phyloP scores from a whole-genome alignment of 1,139 yeast species.

The Suhomyces kunorum region DNA sequence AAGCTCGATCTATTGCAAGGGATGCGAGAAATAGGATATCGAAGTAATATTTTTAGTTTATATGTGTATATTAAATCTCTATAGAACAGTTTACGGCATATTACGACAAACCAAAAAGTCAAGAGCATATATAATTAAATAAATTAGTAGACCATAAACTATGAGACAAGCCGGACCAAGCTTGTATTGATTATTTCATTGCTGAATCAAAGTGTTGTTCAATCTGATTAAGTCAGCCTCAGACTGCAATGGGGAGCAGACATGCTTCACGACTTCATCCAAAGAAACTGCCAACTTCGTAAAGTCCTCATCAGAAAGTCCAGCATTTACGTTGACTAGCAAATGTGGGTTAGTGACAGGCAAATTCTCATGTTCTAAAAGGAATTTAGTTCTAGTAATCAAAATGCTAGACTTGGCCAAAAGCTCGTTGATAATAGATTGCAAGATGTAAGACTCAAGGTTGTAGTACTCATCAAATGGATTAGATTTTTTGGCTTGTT shows the following conservation, averaged over 20 bases:
- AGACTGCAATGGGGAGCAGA: slow-evolving; percentile 15
- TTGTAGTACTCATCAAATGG: slow-evolving; percentile 49
- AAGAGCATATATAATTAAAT: background rate
- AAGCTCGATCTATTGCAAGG: slow-evolving; percentile 80
- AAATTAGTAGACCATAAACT: slow-evolving; percentile 3
- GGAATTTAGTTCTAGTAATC: slow-evolving; percentile 67
- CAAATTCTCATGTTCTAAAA: slow-evolving; percentile 72
- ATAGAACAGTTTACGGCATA: slow-evolving; percentile 8
- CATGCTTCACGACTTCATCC: slow-evolving; percentile 18
- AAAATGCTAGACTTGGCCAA: slow-evolving; percentile 55
- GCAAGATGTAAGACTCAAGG: slow-evolving; percentile 62
- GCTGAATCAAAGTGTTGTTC: slow-evolving; percentile 11
- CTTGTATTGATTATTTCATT: slow-evolving; percentile 1
- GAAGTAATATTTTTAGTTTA: slow-evolving; percentile 9
- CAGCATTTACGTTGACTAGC: slow-evolving; percentile 59
- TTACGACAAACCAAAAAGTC: slow-evolving; percentile 12
- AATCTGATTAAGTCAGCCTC: slow-evolving; percentile 14
- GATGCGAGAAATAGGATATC: slow-evolving; percentile 58
- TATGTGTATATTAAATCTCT: slow-evolving; percentile 6
- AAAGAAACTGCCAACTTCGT: slow-evolving; percentile 21
- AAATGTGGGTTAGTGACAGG: slow-evolving; percentile 73
- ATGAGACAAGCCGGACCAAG: background rate
- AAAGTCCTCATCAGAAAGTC: slow-evolving; percentile 56
- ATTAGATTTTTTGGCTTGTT: slow-evolving; percentile 36
- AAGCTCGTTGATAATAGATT: slow-evolving; percentile 58